A percentile compares a stretch with the other conserved stretches of the same genome.
phyloP scores from a whole-genome alignment of 164 flowering plant species.

The Vitis riparia region DNA sequence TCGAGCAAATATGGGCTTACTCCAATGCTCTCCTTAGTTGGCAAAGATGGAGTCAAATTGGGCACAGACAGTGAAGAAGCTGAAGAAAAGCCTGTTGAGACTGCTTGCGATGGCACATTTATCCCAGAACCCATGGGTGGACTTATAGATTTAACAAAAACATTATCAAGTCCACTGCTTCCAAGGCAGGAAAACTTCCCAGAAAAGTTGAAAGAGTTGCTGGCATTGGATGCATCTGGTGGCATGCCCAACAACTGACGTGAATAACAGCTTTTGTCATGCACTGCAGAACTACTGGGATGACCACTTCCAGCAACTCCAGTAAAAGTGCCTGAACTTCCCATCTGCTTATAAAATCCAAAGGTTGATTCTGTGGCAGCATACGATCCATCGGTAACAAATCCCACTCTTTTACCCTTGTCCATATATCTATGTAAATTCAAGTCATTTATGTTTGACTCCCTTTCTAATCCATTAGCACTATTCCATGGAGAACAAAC shows the following conservation, averaged over 20 bases:
- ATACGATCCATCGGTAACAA: conserved; percentile 14
- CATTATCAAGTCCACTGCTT: conserved; percentile 21
- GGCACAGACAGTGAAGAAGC: conserved; percentile 20
- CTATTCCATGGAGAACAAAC: conserved; percentile 12
- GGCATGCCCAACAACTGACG: conserved; percentile 20
- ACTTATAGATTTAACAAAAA: conserved; percentile 13
- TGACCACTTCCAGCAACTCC: conserved; percentile 16
- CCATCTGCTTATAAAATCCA: conserved; percentile 23
- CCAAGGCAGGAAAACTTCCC: conserved; percentile 23
- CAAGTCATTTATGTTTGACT: conserved; percentile 8
- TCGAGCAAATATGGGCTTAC: conserved; percentile 24
- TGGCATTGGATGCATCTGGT: conserved; percentile 23
- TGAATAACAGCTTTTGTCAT: conserved; percentile 9
- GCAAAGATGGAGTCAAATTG: conserved; percentile 13
- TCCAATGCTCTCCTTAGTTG: conserved; percentile 24
- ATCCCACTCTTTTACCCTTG: conserved; percentile 22
- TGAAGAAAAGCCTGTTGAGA: conserved; percentile 27
- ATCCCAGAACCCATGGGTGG: conserved; percentile 16
- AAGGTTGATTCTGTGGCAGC: conserved; percentile 10
- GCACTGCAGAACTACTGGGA: conserved; percentile 16
- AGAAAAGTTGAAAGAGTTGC: conserved; percentile 16
- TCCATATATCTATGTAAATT: conserved; percentile 20
- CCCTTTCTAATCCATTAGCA: conserved; percentile 16
- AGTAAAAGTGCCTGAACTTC: conserved; percentile 8
- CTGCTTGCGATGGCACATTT: conserved; percentile 17